Conservation (phyloP, 345 rosid genomes). For the Boechera divaricarpa region DNA sequence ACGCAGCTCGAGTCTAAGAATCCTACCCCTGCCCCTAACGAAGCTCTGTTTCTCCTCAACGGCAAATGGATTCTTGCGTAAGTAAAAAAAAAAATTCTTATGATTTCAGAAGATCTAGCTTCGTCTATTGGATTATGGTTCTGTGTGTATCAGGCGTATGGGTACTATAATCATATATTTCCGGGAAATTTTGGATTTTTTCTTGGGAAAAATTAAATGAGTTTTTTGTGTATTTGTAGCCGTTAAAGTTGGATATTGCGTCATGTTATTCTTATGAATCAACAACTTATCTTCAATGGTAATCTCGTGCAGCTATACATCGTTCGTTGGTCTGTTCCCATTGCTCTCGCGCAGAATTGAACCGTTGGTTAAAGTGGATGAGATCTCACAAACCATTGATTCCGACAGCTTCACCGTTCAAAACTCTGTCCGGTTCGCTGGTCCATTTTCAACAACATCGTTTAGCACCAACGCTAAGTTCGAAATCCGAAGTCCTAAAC, state of each 20-base stretch:
- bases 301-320: conserved; percentile 68
- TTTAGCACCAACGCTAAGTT: conserved; percentile 85
- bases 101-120: not conserved
- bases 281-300: conserved; percentile 13
- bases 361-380: conserved; percentile 76
- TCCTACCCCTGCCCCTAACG: conserved; percentile 86
- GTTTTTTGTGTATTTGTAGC: not conserved
- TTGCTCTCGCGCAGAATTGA: conserved; percentile 69
- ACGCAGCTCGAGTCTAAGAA: conserved; percentile 85
- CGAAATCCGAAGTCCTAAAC: conserved; percentile 86
- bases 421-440: conserved; percentile 75
- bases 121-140: too few relatives aligned
- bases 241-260: not conserved
- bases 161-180: too few relatives aligned
- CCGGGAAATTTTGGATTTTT: not conserved
- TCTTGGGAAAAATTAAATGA: not conserved
- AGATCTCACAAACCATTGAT: conserved; percentile 93
- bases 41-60: conserved; percentile 76
- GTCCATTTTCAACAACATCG: conserved; percentile 84
- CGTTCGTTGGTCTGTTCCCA: conserved; percentile 79
- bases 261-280: conserved; percentile 11
- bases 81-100: conserved; percentile 27
- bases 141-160: too few relatives aligned
- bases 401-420: conserved; percentile 78
- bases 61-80: conserved; percentile 97